phyloP scores from a whole-genome alignment of 345 rosid species.

The Gossypioides kirkii region DNA sequence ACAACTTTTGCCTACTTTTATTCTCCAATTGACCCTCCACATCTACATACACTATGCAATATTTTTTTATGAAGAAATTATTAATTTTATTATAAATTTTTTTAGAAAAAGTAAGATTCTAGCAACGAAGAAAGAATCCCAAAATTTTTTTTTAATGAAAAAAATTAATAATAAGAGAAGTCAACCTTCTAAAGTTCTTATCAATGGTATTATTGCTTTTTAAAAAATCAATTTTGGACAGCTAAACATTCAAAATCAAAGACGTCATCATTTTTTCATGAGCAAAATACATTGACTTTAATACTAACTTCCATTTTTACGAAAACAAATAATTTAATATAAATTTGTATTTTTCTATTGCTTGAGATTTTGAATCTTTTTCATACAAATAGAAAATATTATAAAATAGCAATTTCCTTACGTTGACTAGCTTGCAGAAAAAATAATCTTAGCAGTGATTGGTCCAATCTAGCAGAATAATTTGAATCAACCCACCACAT shows the following conservation, averaged over 20 bases:
- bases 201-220: background rate
- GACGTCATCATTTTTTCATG: background rate
- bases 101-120: background rate
- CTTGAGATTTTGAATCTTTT: too few species aligned
- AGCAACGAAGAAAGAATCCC: background rate
- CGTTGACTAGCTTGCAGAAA: background rate
- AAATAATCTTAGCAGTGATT: background rate
- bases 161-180: background rate
- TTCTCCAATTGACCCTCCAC: slow-evolving; percentile 5
- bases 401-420: background rate
- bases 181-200: slow-evolving; percentile 8
- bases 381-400: too few species aligned
- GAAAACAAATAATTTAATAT: background rate
- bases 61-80: background rate
- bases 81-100: background rate
- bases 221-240: slow-evolving; percentile 23
- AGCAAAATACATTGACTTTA: background rate
- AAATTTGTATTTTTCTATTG: too few species aligned
- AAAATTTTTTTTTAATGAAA: background rate
- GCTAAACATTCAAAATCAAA: slow-evolving; percentile 9
- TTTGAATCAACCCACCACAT: background rate
- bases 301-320: background rate
- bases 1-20: background rate
- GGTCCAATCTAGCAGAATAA: background rate
- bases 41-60: background rate